These are phyloP conservation scores for Cymbidium sinense DNA, from an alignment of 106 monocot species.

Conservation along the genomic window DNA sequence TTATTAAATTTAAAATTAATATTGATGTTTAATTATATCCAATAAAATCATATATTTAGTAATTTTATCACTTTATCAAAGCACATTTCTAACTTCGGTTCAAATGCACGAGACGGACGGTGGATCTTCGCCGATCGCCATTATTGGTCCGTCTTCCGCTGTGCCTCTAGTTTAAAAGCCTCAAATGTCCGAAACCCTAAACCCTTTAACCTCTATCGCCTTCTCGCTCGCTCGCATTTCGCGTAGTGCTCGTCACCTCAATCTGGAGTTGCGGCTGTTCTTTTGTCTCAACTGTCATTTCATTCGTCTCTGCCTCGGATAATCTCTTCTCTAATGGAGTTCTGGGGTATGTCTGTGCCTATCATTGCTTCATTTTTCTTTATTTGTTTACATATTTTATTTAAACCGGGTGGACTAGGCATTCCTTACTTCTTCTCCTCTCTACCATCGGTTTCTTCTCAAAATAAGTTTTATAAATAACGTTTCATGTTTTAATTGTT, in stretches of 20 bases:
- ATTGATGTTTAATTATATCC: too few relatives aligned
- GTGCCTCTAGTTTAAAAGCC: background rate
- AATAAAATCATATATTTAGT: too few relatives aligned
- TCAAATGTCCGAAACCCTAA: background rate
- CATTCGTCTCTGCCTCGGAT: background rate
- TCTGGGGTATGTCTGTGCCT: background rate
- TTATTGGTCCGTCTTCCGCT: background rate
- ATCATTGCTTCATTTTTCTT: background rate
- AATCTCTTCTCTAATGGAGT: conserved; percentile 2
- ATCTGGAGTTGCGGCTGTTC: background rate
- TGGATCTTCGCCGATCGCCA: background rate
- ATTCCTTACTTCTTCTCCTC: background rate
- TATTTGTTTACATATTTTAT: background rate
- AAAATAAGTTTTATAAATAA: background rate
- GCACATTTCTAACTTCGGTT: too few relatives aligned
- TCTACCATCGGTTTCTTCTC: background rate
- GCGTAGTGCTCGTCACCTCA: background rate
- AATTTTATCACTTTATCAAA: too few relatives aligned
- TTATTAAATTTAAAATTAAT: too few relatives aligned
- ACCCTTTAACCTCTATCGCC: background rate
- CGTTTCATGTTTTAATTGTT: background rate
- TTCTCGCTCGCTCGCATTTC: background rate
- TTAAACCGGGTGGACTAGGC: background rate
- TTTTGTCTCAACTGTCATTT: background rate
- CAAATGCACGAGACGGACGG: background rate